phyloP scores from a whole-genome alignment of 306 rosid species.

The Urtica urens region DNA sequence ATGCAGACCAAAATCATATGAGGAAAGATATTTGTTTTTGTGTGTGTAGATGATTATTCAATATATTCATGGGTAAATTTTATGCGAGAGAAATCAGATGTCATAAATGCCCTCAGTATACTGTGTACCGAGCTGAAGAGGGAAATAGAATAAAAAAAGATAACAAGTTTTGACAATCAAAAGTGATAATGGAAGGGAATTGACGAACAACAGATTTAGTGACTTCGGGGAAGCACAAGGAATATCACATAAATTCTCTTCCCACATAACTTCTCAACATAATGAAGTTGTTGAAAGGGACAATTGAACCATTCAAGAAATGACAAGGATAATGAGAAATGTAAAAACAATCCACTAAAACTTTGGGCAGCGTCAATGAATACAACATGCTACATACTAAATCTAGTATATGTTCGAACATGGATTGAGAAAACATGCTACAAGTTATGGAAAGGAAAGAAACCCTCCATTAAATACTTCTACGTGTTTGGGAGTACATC shows the following conservation, averaged over 20 bases:
- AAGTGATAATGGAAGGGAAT: not conserved
- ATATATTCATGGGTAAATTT: not conserved
- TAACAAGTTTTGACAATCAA: not conserved
- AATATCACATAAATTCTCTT: not conserved
- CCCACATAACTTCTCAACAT: not conserved
- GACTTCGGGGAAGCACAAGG: not conserved
- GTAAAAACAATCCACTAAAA: not conserved
- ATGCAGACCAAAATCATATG: not conserved
- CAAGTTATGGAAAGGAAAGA: not conserved
- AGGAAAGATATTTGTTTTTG: not conserved
- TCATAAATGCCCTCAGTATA: not conserved
- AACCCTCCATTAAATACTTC: not conserved
- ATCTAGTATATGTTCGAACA: not conserved
- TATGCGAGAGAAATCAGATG: not conserved
- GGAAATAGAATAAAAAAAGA: not conserved
- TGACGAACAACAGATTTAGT: not conserved
- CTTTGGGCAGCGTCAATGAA: not conserved
- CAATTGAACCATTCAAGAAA: not conserved
- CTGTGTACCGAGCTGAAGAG: too few species aligned
- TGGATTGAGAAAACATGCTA: not conserved
- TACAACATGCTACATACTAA: not conserved
- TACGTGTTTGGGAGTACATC: not conserved
- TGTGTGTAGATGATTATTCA: not conserved
- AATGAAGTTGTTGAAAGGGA: not conserved
- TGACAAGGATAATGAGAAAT: not conserved